A percentile compares a stretch with the other conserved stretches of the same genome.
phyloP scores from a whole-genome alignment of 2,329 filamentous ascomycete genomes.

The Delphinella strobiligena region DNA sequence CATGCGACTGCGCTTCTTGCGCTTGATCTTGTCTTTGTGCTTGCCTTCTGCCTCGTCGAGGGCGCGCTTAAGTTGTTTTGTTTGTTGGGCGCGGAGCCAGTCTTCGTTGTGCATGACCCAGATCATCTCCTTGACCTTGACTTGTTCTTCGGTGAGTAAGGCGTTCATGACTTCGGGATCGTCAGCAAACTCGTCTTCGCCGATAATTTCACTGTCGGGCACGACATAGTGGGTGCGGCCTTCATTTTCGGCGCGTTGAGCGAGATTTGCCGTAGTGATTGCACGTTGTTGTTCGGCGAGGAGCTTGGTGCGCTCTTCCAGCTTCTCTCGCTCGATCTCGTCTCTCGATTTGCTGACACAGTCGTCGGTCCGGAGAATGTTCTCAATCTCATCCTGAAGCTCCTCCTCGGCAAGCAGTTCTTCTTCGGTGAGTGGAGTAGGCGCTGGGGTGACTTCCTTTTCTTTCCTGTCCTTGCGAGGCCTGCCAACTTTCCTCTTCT shows the following conservation, averaged over 20 bases:
- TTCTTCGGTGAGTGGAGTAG: slow-evolving; percentile 26
- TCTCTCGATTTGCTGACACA: slow-evolving; percentile 16
- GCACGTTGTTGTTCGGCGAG: slow-evolving; percentile 18
- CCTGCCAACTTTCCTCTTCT: neutral
- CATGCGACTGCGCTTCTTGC: slow-evolving; percentile 32
- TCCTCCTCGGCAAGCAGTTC: slow-evolving; percentile 36
- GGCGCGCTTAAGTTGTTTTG: slow-evolving; percentile 66
- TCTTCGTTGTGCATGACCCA: slow-evolving; percentile 95
- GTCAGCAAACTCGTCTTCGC: slow-evolving; percentile 73
- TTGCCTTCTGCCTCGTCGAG: slow-evolving; percentile 40
- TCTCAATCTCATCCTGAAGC: slow-evolving; percentile 32
- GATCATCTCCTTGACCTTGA: slow-evolving; percentile 73
- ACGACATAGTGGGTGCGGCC: slow-evolving; percentile 23
- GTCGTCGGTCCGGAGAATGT: slow-evolving; percentile 19
- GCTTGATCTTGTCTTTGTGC: slow-evolving; percentile 24
- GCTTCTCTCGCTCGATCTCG: slow-evolving; percentile 18
- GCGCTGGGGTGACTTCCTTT: slow-evolving; percentile 15
- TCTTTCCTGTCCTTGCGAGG: slow-evolving; percentile 20
- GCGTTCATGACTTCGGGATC: slow-evolving; percentile 81
- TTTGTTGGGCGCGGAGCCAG: slow-evolving; percentile 77
- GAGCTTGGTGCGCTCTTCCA: slow-evolving; percentile 16
- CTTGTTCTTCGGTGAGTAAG: slow-evolving; percentile 60
- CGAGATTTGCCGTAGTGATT: slow-evolving; percentile 33
- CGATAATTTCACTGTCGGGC: slow-evolving; percentile 45
- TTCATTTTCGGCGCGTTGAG: slow-evolving; percentile 36